Evolutionary conservation across 176 grass and related monocot species (phyloP).

Genomic region (Thinopyrum elongatum): DNA sequence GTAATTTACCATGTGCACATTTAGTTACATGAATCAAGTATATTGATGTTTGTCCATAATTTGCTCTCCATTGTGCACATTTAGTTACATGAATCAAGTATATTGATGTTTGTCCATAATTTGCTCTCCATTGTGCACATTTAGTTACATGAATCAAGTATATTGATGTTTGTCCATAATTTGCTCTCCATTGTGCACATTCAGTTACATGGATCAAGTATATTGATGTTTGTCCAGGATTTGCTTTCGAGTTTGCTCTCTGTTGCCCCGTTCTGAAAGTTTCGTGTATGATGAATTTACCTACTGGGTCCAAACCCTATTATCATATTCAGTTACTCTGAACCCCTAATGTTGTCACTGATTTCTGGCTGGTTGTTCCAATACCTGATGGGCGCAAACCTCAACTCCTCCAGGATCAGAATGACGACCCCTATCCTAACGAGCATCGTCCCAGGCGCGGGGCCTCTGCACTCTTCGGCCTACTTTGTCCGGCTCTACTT

Average conservation of each 20-base stretch:
- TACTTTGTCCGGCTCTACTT: slow-evolving; percentile 73
- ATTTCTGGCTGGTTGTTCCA: slow-evolving; percentile 64
- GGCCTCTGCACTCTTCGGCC: slow-evolving; percentile 62
- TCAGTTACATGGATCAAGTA: background rate
- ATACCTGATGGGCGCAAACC: slow-evolving; percentile 85
- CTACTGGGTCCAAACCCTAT: background rate
- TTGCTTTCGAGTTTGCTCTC: background rate
- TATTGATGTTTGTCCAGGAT: background rate
- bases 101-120: background rate
- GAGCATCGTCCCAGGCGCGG: slow-evolving; percentile 60
- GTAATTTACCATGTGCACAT: background rate
- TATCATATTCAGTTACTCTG: background rate
- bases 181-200: background rate
- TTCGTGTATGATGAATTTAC: background rate
- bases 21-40: background rate
- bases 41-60: background rate
- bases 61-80: background rate
- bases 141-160: background rate
- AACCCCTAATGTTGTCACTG: background rate
- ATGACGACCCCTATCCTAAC: slow-evolving; percentile 81
- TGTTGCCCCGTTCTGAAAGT: background rate
- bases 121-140: background rate
- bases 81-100: background rate
- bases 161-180: background rate
- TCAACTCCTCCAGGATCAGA: slow-evolving; percentile 79